Conservation (phyloP, 2,329 filamentous ascomycete species). For the Davidsoniella neocaledoniae region DNA sequence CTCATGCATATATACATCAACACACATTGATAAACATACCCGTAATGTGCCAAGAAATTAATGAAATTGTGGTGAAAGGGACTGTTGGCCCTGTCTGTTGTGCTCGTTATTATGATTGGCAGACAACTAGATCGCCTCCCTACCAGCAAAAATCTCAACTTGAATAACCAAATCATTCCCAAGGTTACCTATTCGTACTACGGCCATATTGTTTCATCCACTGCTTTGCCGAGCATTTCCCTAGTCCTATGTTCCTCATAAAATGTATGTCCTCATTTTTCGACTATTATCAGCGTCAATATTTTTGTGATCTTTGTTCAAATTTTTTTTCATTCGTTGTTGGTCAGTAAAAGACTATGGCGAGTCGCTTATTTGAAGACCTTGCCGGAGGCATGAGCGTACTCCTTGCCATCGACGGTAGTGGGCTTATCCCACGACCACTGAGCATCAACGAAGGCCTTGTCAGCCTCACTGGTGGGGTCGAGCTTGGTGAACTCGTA, state of each 20-base stretch:
- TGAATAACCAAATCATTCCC: background rate
- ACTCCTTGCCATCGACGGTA: conserved; percentile 69
- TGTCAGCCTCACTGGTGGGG: conserved; percentile 68
- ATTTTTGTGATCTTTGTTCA: conserved; percentile 9
- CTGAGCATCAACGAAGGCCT: conserved; percentile 66
- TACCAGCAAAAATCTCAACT: background rate
- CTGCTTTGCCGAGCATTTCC: conserved; percentile 3
- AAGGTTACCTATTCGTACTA: conserved; percentile 1
- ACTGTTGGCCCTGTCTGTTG: conserved; percentile 6
- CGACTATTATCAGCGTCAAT: conserved; percentile 10
- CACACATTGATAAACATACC: background rate
- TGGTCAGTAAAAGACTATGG: conserved; percentile 13
- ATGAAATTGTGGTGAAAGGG: conserved; percentile 1
- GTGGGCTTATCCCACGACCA: conserved; percentile 89
- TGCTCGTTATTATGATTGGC: conserved; percentile 1
- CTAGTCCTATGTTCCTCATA: conserved; percentile 13
- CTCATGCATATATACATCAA: no score
- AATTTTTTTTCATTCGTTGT: conserved; percentile 11
- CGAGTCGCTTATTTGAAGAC: conserved; percentile 76
- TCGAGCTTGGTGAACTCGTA: conserved; percentile 97
- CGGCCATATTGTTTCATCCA: conserved; percentile 2
- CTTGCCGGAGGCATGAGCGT: conserved; percentile 80
- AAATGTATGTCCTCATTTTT: conserved; percentile 12
- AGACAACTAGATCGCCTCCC: background rate
- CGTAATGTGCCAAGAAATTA: background rate